Percentiles rank a stretch among this genome's conserved stretches.
Evolutionary conservation across 371 early-diverging fungal genomes (phyloP).

Genomic region (Basidiobolus meristosporus): DNA sequence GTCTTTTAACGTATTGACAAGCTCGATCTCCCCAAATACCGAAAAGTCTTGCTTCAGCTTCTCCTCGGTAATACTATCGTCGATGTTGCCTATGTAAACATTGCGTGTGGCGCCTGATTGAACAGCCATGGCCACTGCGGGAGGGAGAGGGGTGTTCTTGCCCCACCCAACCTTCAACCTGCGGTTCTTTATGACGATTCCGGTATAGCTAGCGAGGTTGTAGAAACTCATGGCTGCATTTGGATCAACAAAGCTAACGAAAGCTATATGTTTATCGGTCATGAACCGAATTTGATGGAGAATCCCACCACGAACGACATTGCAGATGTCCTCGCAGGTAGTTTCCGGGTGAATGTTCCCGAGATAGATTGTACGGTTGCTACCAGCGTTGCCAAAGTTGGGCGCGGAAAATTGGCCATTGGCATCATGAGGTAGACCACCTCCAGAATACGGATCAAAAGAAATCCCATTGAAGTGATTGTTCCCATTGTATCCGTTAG

Average conservation of each 20-base stretch:
- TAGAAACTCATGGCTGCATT: slow-evolving; percentile 32
- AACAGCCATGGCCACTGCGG: slow-evolving; percentile 30
- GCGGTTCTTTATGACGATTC: slow-evolving; percentile 41
- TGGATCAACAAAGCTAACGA: slow-evolving; percentile 66
- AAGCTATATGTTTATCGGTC: slow-evolving; percentile 59
- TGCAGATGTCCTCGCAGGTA: slow-evolving; percentile 60
- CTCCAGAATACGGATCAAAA: no score
- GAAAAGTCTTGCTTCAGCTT: slow-evolving; percentile 41
- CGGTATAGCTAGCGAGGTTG: slow-evolving; percentile 25
- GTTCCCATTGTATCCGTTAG: no score
- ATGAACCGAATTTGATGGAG: slow-evolving; percentile 51
- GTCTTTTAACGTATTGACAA: slow-evolving; percentile 50
- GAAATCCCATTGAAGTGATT: no score
- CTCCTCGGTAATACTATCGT: slow-evolving; percentile 35
- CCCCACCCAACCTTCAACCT: slow-evolving; percentile 67
- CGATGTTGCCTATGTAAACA: slow-evolving; percentile 56
- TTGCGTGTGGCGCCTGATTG: slow-evolving; percentile 54
- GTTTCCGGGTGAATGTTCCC: slow-evolving; percentile 55
- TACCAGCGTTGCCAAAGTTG: no score
- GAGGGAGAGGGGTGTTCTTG: slow-evolving; percentile 30
- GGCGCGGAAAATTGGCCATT: no score
- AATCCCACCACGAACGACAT: slow-evolving; percentile 68
- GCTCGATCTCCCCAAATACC: slow-evolving; percentile 60
- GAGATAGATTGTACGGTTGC: slow-evolving; percentile 57
- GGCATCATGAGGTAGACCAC: no score